Base-by-base conservation (phyloP, 192 early-diverging fungal species). In the Piromyces finnis region DNA sequence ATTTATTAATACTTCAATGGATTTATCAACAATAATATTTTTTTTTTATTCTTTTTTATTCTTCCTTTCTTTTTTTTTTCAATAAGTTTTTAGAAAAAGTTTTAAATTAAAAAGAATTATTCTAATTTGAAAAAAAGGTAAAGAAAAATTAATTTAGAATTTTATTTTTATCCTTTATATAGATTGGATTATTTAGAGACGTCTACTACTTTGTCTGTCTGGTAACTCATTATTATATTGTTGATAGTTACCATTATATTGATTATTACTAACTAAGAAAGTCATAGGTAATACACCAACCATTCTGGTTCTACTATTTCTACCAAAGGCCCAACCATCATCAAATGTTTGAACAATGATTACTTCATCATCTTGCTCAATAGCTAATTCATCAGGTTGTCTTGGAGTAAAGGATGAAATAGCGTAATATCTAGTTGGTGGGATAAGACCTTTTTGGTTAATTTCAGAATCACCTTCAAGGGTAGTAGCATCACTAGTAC, bases 291-390 rank as follows among this genome's bases (percentile, higher is more conserved):
- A 68, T 4, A 68, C 51, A 68, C 51, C 51, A 68, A 68, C 51
- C 51, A 27, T 68, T 68, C 51, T 68, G 22, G 51, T 68, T 68
- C 51, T 68, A 68, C 51, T 68, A 9, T 68, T 68, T 68, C 51
- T 68, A 68, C 51, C 51, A 68, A 68, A 68, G 1, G 51, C 51
- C 85, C 85, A 86, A 26, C 84, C 85, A 77, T 86, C 84, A 36
- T 86, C 83, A 79, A 85, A 86, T 28, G 79, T 77, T 39, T 80
- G 39, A 16, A 86, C n/a, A 32, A 86, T n/a, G 35, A 86, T 78
- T 26, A 86, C 30, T 22, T 82, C 84, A 26, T 82, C 78, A n/a
- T 83, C 85, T 30, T 82, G 78, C 14, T 78, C 81, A 18, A 86
- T 81, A 5, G 26, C n/a, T n/a, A 86, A 81, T 78, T 86, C 85